Base-by-base conservation (phyloP, 164 flowering plant species). In the Annona cherimola region DNA sequence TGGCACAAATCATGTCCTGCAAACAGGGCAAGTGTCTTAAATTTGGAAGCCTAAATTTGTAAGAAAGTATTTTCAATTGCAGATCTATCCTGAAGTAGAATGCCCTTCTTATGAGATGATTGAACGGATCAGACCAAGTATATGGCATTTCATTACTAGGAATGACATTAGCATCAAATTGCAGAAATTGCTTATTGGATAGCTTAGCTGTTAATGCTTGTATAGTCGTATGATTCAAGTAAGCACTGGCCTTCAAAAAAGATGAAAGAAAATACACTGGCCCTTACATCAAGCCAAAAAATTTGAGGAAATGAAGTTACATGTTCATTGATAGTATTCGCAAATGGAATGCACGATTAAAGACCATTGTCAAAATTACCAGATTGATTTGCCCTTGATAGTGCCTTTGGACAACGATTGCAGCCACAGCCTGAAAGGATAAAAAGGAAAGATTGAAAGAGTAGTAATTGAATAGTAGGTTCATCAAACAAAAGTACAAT, bases 1-100 rank as follows among this genome's bases (percentile, higher is more conserved):
- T 80, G 50, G 97, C 94, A 81, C 95, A 86, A 63, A 94, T 78
- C 89, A 92, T 94, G 59, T 86, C 94, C 98, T 92, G 86, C 68
- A 69, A 70, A 64, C 61, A 67, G 19, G 46, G 41, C 62, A 46
- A 59, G 44, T 26, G 65, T 55, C 26, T 54, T 46, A 73, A 71
- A 69, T 42, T 73, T 69, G 41, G 55, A 42, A 55, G 44, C 18
- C 45, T 63, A 55, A 4, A 44, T 50, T 9, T 9, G 9, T 11
- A 16, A 9, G 14, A 9, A 50, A 8, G 14, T 50, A 7, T 16
- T 50, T 50, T 9, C 9, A 9, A 1, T 12, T 11, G 57, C 9
- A 50, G 14, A 50, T 50, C 57, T 50, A 50, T 16, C 57, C 57
- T 50, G 57, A 50, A 2, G 57, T 50, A 50, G 57, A 50, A 16